phyloP scores from a whole-genome alignment of 2,329 filamentous ascomycete genomes.

The Cercospora sp. region DNA sequence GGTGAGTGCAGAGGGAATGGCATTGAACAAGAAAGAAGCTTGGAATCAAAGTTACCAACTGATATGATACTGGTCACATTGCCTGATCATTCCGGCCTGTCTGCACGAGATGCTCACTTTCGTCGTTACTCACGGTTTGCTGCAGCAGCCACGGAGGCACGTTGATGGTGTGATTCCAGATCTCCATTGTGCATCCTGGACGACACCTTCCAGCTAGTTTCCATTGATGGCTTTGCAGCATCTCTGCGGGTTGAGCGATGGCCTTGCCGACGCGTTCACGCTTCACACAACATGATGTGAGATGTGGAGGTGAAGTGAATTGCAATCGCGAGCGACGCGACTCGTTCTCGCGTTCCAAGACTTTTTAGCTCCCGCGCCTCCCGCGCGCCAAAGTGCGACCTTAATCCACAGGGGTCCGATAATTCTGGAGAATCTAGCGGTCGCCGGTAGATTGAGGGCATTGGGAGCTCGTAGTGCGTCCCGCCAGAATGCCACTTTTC shows the following conservation, averaged over 20 bases:
- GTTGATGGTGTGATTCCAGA: neutral
- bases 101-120: neutral
- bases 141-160: neutral
- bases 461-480: neutral
- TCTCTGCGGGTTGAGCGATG: neutral
- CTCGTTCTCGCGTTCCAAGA: slow-evolving; percentile 8
- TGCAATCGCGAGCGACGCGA: neutral
- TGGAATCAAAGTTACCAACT: neutral
- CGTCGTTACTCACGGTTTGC: neutral
- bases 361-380: neutral
- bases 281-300: neutral
- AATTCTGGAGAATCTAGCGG: slow-evolving; percentile 4
- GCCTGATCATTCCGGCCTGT: neutral
- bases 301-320: slow-evolving; percentile 1
- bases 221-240: neutral
- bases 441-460: slow-evolving; percentile 3
- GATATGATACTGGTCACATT: neutral
- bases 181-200: neutral
- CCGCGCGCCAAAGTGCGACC: neutral
- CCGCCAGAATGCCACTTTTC: slow-evolving; percentile 1
- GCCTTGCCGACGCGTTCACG: neutral
- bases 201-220: neutral
- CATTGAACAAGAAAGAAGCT: neutral
- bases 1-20: neutral
- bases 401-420: slow-evolving; percentile 1